Evolutionary conservation across 768 basidiomycete species (phyloP).

Genomic region (Lanmaoa rubissima): DNA sequence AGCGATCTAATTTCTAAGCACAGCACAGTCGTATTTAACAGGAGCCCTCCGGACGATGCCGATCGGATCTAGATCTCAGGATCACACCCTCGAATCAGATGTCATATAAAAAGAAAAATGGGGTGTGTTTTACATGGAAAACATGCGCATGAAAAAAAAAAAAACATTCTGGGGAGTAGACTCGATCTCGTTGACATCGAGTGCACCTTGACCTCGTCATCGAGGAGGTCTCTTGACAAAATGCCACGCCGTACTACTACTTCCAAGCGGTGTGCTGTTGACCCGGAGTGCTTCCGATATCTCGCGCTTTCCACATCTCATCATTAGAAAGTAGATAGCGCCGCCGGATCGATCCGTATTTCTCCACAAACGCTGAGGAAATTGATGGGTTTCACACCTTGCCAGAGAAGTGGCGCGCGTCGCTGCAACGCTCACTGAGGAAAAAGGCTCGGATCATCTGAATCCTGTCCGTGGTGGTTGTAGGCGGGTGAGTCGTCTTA

Average conservation of each 20-base stretch:
- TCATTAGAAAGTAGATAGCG: background rate
- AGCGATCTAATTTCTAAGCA: background rate
- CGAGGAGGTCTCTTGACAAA: background rate
- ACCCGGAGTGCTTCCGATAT: background rate
- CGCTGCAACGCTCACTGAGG: no score
- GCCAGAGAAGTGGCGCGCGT: no score
- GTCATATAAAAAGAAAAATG: background rate
- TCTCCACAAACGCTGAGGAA: no score
- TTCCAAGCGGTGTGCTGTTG: background rate
- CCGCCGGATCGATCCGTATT: no score
- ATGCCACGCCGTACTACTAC: background rate
- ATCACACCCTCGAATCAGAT: constrained; percentile 5
- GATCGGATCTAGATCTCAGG: constrained; percentile 3
- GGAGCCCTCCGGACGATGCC: constrained; percentile 12
- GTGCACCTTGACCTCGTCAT: background rate
- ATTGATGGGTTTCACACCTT: no score
- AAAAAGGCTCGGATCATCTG: no score
- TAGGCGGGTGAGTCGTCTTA: no score
- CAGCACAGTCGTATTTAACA: constrained; percentile 2
- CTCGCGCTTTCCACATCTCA: background rate
- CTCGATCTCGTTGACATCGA: background rate
- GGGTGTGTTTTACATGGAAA: constrained; percentile 6
- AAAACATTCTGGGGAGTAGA: background rate
- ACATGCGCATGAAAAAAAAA: background rate
- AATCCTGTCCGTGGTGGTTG: no score